Evolutionary conservation across 1,284 basidiomycete genomes (phyloP).

Genomic region (Ustilago xerochloae): DNA sequence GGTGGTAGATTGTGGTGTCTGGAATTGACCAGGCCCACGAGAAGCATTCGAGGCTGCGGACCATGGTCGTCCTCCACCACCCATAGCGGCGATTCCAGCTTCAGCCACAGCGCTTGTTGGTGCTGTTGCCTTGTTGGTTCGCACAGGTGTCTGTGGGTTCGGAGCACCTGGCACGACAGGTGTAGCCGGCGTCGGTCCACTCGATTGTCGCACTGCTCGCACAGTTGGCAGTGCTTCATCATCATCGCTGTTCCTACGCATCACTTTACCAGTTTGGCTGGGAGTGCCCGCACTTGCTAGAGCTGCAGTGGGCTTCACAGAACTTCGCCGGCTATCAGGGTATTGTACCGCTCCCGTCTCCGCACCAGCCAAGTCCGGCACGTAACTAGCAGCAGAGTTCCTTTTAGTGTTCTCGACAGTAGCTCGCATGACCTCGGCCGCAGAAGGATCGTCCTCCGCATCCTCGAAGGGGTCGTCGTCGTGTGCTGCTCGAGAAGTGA

Average conservation of each 20-base stretch:
- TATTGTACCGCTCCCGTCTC: slow-evolving; percentile 33
- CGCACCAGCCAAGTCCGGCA: slow-evolving; percentile 34
- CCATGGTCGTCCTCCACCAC: slow-evolving; percentile 5
- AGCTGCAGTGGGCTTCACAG: slow-evolving; percentile 9
- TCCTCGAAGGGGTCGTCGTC: slow-evolving; percentile 54
- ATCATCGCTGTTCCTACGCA: slow-evolving; percentile 15
- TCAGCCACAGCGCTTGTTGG: not conserved
- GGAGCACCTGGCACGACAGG: slow-evolving; percentile 26
- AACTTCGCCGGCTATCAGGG: slow-evolving; percentile 20
- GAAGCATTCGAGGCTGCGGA: slow-evolving; percentile 24
- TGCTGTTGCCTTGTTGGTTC: not conserved
- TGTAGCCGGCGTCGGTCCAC: slow-evolving; percentile 14
- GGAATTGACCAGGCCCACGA: slow-evolving; percentile 16
- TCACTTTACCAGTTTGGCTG: not conserved
- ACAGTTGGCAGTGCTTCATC: slow-evolving; percentile 12
- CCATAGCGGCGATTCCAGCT: not conserved
- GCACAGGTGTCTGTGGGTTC: slow-evolving; percentile 13
- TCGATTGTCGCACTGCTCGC: slow-evolving; percentile 25
- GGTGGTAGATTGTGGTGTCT: slow-evolving; percentile 22
- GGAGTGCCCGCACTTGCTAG: slow-evolving; percentile 3
- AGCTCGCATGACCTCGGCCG: slow-evolving; percentile 13
- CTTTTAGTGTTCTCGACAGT: slow-evolving; percentile 39
- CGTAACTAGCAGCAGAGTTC: slow-evolving; percentile 41
- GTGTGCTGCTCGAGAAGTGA: not conserved
- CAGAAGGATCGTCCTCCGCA: slow-evolving; percentile 44